phyloP scores from a whole-genome alignment of 1,139 yeast genomes.

The Hansenula anomala region DNA sequence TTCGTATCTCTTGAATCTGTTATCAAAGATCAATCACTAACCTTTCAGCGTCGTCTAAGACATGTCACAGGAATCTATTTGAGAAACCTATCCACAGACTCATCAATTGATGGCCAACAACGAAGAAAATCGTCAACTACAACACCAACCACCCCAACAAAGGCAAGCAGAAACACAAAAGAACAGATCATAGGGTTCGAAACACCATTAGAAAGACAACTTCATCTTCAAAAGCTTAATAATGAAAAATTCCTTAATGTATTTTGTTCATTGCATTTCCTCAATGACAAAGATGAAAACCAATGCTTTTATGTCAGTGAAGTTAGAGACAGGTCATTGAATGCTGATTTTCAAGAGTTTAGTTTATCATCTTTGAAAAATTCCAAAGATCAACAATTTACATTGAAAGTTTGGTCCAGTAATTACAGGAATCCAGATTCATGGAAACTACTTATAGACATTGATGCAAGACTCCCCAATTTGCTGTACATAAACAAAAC shows the following conservation, averaged over 20 bases:
- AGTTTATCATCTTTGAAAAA: slow-evolving; percentile 12
- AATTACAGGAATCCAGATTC: slow-evolving; percentile 10
- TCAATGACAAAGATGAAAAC: slow-evolving; percentile 12
- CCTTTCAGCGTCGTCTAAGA: slow-evolving; percentile 20
- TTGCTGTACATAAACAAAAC: slow-evolving; percentile 26
- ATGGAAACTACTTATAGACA: slow-evolving; percentile 24
- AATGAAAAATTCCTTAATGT: slow-evolving; percentile 27
- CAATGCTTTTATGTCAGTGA: slow-evolving; percentile 38
- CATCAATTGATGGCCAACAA: slow-evolving; percentile 4
- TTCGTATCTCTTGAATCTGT: slow-evolving; percentile 1
- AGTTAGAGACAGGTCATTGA: slow-evolving; percentile 25
- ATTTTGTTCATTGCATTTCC: slow-evolving; percentile 32
- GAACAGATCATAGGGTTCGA: slow-evolving; percentile 16
- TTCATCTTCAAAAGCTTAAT: slow-evolving; percentile 26
- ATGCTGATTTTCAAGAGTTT: slow-evolving; percentile 32
- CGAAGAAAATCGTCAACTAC: slow-evolving; percentile 11
- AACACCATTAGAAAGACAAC: slow-evolving; percentile 25
- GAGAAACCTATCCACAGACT: slow-evolving; percentile 12
- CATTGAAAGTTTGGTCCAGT: slow-evolving; percentile 22
- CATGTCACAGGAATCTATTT: slow-evolving; percentile 18
- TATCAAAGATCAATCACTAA: not conserved
- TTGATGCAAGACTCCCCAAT: slow-evolving; percentile 23
- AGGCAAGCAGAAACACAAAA: slow-evolving; percentile 9
- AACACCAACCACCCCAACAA: slow-evolving; percentile 12
- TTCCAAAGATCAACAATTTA: slow-evolving; percentile 8